phyloP scores from a whole-genome alignment of 2,329 filamentous ascomycete genomes.

The Hypoxylon rubiginosum region DNA sequence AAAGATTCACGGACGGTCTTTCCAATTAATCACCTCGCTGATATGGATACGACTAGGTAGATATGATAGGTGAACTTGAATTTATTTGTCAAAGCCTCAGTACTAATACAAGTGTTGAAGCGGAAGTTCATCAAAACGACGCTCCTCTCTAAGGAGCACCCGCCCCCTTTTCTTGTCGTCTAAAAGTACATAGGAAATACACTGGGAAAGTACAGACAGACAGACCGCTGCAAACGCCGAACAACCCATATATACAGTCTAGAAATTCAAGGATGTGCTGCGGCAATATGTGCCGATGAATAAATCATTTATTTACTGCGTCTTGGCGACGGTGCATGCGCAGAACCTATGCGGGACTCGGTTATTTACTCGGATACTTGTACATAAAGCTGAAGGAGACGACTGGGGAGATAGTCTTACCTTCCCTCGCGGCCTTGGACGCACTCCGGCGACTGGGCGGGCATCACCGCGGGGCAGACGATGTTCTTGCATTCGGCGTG shows the following conservation, averaged over 20 bases:
- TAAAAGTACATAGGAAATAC: neutral
- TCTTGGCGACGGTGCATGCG: neutral
- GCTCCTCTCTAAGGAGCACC: neutral
- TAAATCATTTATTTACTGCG: neutral
- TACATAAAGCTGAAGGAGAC: neutral
- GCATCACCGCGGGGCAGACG: neutral
- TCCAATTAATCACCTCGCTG: neutral
- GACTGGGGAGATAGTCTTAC: neutral
- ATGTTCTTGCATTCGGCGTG: neutral
- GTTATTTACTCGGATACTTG: neutral
- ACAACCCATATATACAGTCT: conserved; percentile 3
- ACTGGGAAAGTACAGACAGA: neutral
- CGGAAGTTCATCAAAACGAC: neutral
- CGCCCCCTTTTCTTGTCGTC: neutral
- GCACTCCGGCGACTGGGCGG: neutral
- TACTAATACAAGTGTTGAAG: conserved; percentile 3
- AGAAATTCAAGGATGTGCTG: neutral
- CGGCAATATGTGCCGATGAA: neutral
- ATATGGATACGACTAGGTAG: neutral
- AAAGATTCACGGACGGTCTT: no score
- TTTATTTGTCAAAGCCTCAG: neutral
- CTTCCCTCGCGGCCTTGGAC: neutral
- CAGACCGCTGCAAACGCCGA: neutral
- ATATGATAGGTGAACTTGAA: neutral
- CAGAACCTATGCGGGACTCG: neutral